Conservation (phyloP, 75 land plant species). For the Cryptomeria japonica region DNA sequence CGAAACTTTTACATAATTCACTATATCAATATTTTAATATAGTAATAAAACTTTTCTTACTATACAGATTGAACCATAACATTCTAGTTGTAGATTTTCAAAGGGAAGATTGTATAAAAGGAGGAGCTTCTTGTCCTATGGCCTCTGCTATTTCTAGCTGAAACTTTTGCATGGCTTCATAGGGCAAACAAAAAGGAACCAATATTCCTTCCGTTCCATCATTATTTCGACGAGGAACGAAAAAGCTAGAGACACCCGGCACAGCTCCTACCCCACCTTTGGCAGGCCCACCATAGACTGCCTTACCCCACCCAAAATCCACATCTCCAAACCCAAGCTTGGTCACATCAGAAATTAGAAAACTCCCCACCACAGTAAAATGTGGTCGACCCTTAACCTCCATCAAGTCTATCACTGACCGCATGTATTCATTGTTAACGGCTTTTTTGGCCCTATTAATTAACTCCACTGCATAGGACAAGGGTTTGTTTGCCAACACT, state of each 20-base stretch:
- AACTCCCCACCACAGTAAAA: slow-evolving; percentile 27
- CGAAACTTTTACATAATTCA: no score
- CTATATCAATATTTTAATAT: no score
- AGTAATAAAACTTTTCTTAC: no score
- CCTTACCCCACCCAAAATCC: slow-evolving; percentile 55
- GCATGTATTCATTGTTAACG: slow-evolving; percentile 67
- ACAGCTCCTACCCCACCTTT: slow-evolving; percentile 13
- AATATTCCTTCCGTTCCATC: slow-evolving; percentile 33
- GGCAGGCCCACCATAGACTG: slow-evolving; percentile 21
- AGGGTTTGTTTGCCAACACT: slow-evolving; percentile 34
- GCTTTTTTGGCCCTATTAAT: slow-evolving; percentile 52
- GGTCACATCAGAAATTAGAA: slow-evolving; percentile 40
- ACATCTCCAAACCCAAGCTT: slow-evolving; percentile 26
- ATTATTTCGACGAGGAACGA: slow-evolving; percentile 4
- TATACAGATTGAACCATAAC: no score
- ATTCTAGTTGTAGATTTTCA: not conserved
- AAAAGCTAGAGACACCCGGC: slow-evolving; percentile 15
- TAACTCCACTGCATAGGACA: slow-evolving; percentile 52
- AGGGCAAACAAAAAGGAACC: slow-evolving; percentile 44
- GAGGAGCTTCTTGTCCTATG: not conserved
- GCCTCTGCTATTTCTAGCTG: slow-evolving; percentile 11
- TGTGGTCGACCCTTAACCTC: slow-evolving; percentile 33
- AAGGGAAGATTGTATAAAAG: not conserved
- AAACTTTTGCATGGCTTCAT: slow-evolving; percentile 35
- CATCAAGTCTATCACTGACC: slow-evolving; percentile 60